A percentile compares a stretch with the other conserved stretches of the same genome.
Evolutionary conservation across 2,329 filamentous ascomycete species (phyloP).

Genomic region (Hypoxylon sp.): DNA sequence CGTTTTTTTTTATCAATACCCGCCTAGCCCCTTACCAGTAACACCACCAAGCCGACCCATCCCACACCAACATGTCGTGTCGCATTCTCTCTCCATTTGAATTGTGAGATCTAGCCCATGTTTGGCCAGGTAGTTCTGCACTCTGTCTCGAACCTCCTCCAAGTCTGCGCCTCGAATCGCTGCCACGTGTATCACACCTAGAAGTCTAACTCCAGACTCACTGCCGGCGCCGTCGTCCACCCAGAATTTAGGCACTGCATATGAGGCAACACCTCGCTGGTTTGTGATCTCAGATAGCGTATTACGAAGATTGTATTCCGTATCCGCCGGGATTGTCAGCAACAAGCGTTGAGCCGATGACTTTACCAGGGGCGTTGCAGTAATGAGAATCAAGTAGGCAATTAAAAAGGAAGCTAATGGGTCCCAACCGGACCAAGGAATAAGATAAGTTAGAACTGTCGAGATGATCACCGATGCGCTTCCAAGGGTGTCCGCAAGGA

Average conservation of each 20-base stretch:
- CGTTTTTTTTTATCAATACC: constrained; percentile 38
- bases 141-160: constrained; percentile 87
- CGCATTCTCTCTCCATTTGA: constrained; percentile 89
- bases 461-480: constrained; percentile 95
- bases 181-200: constrained; percentile 89
- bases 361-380: constrained; percentile 87
- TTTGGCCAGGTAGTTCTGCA: constrained; percentile 77
- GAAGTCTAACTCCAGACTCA: constrained; percentile 67
- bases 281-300: constrained; percentile 86
- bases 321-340: constrained; percentile 85
- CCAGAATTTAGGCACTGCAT: constrained; percentile 93
- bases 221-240: constrained; percentile 76
- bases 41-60: constrained; percentile 57
- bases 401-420: constrained; percentile 95
- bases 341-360: constrained; percentile 87
- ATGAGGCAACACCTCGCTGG: constrained; percentile 86
- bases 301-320: constrained; percentile 90
- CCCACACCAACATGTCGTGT: constrained; percentile 74
- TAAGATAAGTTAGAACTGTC: constrained; percentile 87
- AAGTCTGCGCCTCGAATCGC: constrained; percentile 79
- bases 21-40: constrained; percentile 51
- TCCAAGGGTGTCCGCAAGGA: constrained; percentile 93
- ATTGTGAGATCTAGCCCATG: constrained; percentile 86
- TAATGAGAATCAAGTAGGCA: constrained; percentile 92
- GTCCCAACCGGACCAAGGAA: constrained; percentile 94